Evolutionary conservation across 805 yeast genomes (phyloP), one percentile per base, ranked within the genome.

Genomic region (Cyberlindnera americana): DNA sequence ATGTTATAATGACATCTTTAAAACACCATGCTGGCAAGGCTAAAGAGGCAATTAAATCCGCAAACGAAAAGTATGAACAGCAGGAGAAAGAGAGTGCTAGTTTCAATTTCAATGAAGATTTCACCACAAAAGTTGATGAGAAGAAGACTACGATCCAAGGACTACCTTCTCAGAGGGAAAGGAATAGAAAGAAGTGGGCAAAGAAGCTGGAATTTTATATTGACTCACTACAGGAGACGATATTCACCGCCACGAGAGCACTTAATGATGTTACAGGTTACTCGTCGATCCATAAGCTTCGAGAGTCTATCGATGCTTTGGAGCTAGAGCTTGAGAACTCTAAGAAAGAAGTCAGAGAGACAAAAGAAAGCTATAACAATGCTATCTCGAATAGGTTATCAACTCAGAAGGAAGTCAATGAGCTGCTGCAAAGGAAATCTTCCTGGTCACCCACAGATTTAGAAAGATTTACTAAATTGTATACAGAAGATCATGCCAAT

Each of bases 231-330:
- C 82, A 73, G 44, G 77, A 70, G 14, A 72, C 84, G 1, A 66
- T 79, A 6, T 68, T 74, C 38, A 71, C 78, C 0, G 82, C 85
- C 0, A 73, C 86, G 0, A 70, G 77, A 44, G 75, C 90, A 2
- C 69, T 91, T 24, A 93, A 93, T 54, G 96, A 89, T 51, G 81
- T 89, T 10, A 91, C 99, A 0, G 99, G 99, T 0, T 93, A 93
- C 60, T 73, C 88, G 0, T 70, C 81, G 15, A 86, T 93, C 41
- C 95, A 86, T 54, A 67, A 71, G 42, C 62, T 91, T 51, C 82
- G 88, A 60, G 59, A 67, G 21, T 63, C 75, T 2, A 87, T 93
- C 22, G 77, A 73, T 8, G 44, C 53, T 0, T 45, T 67, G 47
- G 97, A 91, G 51, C 44, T 46, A 12, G 67, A 71, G 23, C 59